phyloP scores from a whole-genome alignment of 192 early-diverging fungal species.

The Coemansia sp. region DNA sequence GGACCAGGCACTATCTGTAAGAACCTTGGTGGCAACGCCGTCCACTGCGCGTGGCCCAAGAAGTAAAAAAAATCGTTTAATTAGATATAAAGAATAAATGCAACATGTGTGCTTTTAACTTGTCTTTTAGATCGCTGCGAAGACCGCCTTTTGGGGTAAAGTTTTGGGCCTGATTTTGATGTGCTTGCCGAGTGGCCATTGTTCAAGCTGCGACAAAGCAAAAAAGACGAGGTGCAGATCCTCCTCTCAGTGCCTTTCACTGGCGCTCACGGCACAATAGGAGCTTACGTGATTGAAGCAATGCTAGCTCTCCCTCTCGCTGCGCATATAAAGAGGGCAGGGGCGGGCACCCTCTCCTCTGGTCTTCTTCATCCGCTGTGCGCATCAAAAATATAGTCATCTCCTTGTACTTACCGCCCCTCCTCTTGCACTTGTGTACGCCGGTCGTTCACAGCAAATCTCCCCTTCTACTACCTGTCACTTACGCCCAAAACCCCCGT shows the following conservation, averaged over 20 bases:
- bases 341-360: not conserved
- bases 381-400: not conserved
- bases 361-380: constrained; percentile 11
- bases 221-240: not conserved
- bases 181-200: not conserved
- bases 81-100: not conserved
- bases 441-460: not conserved
- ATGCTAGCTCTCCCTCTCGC: not conserved
- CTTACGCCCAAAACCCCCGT: not conserved
- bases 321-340: not conserved
- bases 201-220: not conserved
- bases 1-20: constrained; percentile 14
- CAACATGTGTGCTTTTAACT: not conserved
- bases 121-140: not conserved
- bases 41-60: constrained; percentile 21
- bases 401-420: not conserved
- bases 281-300: constrained; percentile 12
- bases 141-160: not conserved
- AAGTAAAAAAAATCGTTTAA: not conserved
- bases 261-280: constrained; percentile 1
- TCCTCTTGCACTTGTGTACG: not conserved
- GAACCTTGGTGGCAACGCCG: constrained; percentile 7
- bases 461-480: not conserved
- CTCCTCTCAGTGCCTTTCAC: not conserved
- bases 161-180: not conserved